A percentile compares a stretch with the other conserved stretches of the same genome.
Conservation (phyloP, 495 filamentous ascomycete species). For the Paragyromitra xinjiangensis region DNA sequence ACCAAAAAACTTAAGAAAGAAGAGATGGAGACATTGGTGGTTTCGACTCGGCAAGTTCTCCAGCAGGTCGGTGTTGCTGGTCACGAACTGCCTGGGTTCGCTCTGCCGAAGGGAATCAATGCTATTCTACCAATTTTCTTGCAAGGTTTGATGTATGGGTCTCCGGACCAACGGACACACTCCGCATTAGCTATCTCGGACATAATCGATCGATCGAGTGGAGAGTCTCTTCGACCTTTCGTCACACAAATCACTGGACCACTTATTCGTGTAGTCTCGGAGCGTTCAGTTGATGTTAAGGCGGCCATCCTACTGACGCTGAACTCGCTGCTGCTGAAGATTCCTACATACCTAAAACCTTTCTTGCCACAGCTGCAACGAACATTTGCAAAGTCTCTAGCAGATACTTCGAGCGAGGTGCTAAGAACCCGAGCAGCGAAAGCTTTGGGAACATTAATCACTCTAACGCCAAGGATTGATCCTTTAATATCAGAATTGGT, state of each 20-base stretch:
- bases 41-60: slow-evolving; percentile 82
- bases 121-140: slow-evolving; percentile 96
- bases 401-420: slow-evolving; percentile 89
- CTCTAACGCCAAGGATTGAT: slow-evolving; percentile 93
- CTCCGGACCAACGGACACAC: slow-evolving; percentile 86
- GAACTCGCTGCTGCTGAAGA: slow-evolving; percentile 96
- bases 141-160: slow-evolving; percentile 96
- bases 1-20: slow-evolving; percentile 92
- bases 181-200: slow-evolving; percentile 93
- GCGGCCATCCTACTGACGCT: slow-evolving; percentile 92
- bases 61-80: slow-evolving; percentile 89
- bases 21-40: slow-evolving; percentile 95
- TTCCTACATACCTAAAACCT: slow-evolving; percentile 92
- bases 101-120: slow-evolving; percentile 95
- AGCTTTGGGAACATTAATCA: slow-evolving; percentile 93
- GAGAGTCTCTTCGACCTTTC: slow-evolving; percentile 85
- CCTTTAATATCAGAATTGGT: slow-evolving; percentile 90
- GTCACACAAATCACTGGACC: slow-evolving; percentile 98
- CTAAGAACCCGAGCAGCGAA: slow-evolving; percentile 90
- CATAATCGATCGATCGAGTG: slow-evolving; percentile 87
- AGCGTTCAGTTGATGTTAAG: slow-evolving; percentile 93
- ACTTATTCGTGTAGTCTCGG: slow-evolving; percentile 94
- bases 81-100: slow-evolving; percentile 84
- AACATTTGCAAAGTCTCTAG: slow-evolving; percentile 94
- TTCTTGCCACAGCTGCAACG: slow-evolving; percentile 96